Evolutionary conservation across 352 stramenopile species (phyloP).

Genomic region (Elongisporangium prolatum): DNA sequence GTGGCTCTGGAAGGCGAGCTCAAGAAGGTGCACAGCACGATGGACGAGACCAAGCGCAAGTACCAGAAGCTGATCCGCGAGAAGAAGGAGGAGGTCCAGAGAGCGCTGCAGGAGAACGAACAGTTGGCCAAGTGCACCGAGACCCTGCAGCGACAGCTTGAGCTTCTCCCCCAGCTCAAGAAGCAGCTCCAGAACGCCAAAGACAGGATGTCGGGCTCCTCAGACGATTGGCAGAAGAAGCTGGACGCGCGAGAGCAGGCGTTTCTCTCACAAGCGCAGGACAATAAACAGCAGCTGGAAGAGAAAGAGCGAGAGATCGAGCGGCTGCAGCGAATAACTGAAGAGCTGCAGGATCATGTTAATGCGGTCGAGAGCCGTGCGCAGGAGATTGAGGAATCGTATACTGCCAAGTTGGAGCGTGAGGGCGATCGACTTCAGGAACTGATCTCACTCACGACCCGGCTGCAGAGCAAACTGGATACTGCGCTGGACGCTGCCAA

Average conservation of each 20-base stretch:
- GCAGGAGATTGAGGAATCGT: conserved; percentile 12
- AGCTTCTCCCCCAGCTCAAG: conserved; percentile 46
- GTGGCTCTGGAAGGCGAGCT: conserved; percentile 21
- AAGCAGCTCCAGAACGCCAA: conserved; percentile 43
- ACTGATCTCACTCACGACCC: conserved; percentile 19
- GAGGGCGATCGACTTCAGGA: conserved; percentile 19
- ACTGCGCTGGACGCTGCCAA: conserved; percentile 17
- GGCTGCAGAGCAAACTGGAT: conserved; percentile 29
- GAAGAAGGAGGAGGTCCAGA: conserved; percentile 46
- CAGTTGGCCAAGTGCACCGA: conserved; percentile 22
- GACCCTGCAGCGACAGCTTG: conserved; percentile 29
- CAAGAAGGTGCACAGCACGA: conserved; percentile 20
- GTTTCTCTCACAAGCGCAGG: conserved; percentile 48
- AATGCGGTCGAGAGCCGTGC: conserved; percentile 20
- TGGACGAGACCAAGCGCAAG: conserved; percentile 27
- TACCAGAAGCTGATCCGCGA: conserved; percentile 46
- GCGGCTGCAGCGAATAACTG: conserved; percentile 19
- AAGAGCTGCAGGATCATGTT: conserved; percentile 18
- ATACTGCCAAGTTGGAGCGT: conserved; percentile 14
- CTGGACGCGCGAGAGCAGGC: conserved; percentile 35
- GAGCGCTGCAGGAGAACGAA: conserved; percentile 46
- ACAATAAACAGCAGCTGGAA: conserved; percentile 28
- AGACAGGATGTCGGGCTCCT: conserved; percentile 27
- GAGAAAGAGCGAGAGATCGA: conserved; percentile 21
- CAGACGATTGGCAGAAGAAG: conserved; percentile 15